Conservation (phyloP, 2,329 filamentous ascomycete species). For the Polytolypa hystricis region DNA sequence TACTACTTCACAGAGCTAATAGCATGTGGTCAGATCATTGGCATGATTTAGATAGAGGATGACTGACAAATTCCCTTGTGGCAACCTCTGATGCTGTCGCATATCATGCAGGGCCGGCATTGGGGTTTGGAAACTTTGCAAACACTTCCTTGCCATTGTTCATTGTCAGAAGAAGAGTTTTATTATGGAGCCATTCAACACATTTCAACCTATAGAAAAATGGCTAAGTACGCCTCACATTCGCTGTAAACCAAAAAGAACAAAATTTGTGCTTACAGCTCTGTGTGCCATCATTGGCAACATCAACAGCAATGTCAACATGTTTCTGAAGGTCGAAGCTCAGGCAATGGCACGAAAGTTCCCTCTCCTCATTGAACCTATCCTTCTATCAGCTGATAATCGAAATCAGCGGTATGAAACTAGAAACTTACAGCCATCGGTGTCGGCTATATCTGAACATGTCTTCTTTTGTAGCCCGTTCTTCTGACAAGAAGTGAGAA, state of each 20-base stretch:
- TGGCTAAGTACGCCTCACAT: not conserved
- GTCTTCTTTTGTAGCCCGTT: no score
- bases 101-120: constrained; percentile 16
- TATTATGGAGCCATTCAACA: constrained; percentile 22
- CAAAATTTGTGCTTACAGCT: constrained; percentile 14
- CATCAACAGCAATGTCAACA: constrained; percentile 16
- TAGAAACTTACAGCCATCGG: no score
- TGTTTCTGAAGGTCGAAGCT: constrained; percentile 21
- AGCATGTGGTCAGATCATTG: constrained; percentile 3
- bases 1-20: constrained; percentile 15
- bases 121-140: constrained; percentile 21
- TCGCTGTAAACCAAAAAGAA: not conserved
- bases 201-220: constrained; percentile 19
- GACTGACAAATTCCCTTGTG: constrained; percentile 17
- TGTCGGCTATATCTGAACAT: no score
- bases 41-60: not conserved
- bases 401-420: no score
- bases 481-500: no score
- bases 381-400: no score
- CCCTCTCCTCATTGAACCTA: constrained; percentile 20
- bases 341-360: constrained; percentile 19
- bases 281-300: constrained; percentile 17
- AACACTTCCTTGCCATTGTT: constrained; percentile 20
- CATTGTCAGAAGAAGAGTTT: constrained; percentile 28
- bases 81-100: constrained; percentile 18